Conservation (phyloP, 306 rosid genomes). For the Casuarina cunninghamiana region DNA sequence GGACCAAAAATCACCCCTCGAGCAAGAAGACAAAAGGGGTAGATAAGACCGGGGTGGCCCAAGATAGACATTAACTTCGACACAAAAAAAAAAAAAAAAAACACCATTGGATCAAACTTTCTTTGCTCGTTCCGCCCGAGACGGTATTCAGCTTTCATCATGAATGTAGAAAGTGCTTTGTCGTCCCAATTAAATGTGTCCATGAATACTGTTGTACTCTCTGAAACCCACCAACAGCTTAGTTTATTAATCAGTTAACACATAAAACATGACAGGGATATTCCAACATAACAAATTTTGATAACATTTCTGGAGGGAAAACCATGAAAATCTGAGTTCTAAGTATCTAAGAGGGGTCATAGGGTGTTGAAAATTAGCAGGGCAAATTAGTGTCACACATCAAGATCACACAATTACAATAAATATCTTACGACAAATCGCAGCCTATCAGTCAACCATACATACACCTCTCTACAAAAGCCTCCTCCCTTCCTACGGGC, state of each 20-base stretch:
- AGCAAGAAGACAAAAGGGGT: no score
- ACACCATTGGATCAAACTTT: no score
- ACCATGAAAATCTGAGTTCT: background rate
- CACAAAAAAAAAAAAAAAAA: no score
- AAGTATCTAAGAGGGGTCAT: background rate
- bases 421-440: background rate
- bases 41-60: no score
- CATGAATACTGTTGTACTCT: background rate
- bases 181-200: background rate
- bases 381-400: slow-evolving; percentile 25
- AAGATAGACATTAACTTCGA: no score
- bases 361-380: slow-evolving; percentile 16
- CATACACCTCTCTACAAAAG: slow-evolving; percentile 58
- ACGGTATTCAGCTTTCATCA: no score
- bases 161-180: no score
- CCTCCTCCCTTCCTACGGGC: slow-evolving; percentile 31
- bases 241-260: background rate
- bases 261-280: background rate
- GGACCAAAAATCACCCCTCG: no score
- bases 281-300: background rate
- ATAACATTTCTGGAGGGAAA: background rate
- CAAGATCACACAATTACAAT: slow-evolving; percentile 29
- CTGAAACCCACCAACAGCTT: background rate
- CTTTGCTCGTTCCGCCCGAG: no score
- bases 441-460: slow-evolving; percentile 40